phyloP scores from a whole-genome alignment of 495 filamentous ascomycete genomes.

The Penicillium angulare region DNA sequence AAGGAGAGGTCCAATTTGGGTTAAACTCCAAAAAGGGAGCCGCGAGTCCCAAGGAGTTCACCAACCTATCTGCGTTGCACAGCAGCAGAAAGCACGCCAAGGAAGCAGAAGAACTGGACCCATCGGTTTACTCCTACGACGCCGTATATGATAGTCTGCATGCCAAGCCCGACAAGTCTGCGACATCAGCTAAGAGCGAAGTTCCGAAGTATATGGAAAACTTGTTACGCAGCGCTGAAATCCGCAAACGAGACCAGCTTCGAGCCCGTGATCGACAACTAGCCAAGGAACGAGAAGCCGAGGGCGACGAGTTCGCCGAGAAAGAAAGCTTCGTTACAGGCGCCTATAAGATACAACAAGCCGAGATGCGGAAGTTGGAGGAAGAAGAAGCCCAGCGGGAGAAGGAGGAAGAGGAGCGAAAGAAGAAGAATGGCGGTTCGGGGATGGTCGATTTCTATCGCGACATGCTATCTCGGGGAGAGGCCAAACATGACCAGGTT shows the following conservation, averaged over 20 bases:
- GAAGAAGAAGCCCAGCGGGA: conserved; percentile 75
- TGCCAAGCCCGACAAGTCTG: conserved; percentile 34
- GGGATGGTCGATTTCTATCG: conserved; percentile 90
- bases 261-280: conserved; percentile 86
- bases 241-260: conserved; percentile 83
- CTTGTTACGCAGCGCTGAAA: conserved; percentile 74
- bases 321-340: conserved; percentile 96
- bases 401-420: conserved; percentile 62
- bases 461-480: conserved; percentile 73
- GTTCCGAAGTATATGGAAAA: conserved; percentile 79
- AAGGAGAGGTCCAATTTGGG: conserved; percentile 16
- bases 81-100: conserved; percentile 47
- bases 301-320: conserved; percentile 90
- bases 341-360: conserved; percentile 94
- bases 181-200: conserved; percentile 23
- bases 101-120: conserved; percentile 47
- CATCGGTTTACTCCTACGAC: conserved; percentile 59
- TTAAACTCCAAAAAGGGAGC: conserved; percentile 17
- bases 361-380: conserved; percentile 72
- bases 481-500: conserved; percentile 67
- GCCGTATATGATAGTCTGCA: conserved; percentile 52
- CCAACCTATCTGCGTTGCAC: conserved; percentile 50
- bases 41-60: conserved; percentile 27
- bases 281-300: conserved; percentile 82
- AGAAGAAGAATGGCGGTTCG: conserved; percentile 57